phyloP scores from a whole-genome alignment of 2,329 filamentous ascomycete species.

The Thielaviopsis punctulata region DNA sequence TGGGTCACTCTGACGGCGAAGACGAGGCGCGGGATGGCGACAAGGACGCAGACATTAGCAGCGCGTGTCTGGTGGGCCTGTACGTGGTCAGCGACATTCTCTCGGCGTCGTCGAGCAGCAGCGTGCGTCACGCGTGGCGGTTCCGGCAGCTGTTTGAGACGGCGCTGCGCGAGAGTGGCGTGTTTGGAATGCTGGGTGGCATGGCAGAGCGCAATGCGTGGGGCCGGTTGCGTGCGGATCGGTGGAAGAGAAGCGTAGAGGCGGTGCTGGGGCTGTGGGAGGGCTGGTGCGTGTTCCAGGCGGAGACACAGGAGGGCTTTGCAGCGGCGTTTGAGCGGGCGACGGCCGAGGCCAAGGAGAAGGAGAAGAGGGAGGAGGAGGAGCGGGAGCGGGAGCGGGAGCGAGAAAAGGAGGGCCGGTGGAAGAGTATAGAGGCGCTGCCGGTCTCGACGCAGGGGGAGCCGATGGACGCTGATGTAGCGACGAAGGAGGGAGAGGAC shows the following conservation, averaged over 20 bases:
- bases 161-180: slow-evolving; percentile 46
- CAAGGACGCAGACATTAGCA: slow-evolving; percentile 44
- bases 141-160: slow-evolving; percentile 67
- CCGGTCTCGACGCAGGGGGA: slow-evolving; percentile 5
- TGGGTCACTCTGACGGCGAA: slow-evolving; percentile 14
- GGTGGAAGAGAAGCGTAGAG: slow-evolving; percentile 64
- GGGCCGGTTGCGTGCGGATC: slow-evolving; percentile 68
- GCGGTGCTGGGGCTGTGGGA: slow-evolving; percentile 56
- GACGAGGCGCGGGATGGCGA: too few species aligned
- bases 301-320: slow-evolving; percentile 55
- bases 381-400: slow-evolving; percentile 15
- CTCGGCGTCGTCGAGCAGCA: slow-evolving; percentile 57
- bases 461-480: slow-evolving; percentile 8
- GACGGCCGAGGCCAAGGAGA: slow-evolving; percentile 34
- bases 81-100: slow-evolving; percentile 67
- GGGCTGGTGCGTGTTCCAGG: slow-evolving; percentile 55
- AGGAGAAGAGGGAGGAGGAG: slow-evolving; percentile 21
- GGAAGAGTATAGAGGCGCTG: slow-evolving; percentile 32
- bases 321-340: slow-evolving; percentile 50
- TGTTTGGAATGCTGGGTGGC: slow-evolving; percentile 59
- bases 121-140: slow-evolving; percentile 70
- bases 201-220: slow-evolving; percentile 57
- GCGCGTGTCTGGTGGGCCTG: slow-evolving; percentile 60
- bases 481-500: slow-evolving; percentile 31
- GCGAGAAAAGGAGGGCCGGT: slow-evolving; percentile 25